Percentiles rank a stretch among this genome's conserved stretches.
These are phyloP conservation scores for Ophiobolus disseminans DNA, from an alignment of 2,329 filamentous ascomycete genomes.

Conservation along the genomic window DNA sequence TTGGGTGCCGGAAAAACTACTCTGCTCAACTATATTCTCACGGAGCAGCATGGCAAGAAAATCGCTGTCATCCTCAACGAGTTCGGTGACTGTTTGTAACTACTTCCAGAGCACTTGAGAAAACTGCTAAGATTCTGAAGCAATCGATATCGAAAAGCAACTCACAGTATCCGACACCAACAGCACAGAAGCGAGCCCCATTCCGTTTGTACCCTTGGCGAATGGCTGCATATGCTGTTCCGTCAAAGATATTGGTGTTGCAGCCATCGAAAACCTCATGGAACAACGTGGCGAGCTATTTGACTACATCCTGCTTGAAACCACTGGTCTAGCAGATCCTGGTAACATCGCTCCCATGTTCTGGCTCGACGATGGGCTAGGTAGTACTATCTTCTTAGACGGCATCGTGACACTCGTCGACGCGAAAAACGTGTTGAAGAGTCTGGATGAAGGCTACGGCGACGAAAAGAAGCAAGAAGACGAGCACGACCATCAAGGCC, in stretches of 20 bases:
- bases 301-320: conserved; percentile 97
- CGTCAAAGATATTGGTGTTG: conserved; percentile 94
- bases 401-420: conserved; percentile 96
- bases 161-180: conserved; percentile 74
- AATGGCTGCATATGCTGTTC: conserved; percentile 99
- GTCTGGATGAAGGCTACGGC: conserved; percentile 71
- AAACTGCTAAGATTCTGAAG: conserved; percentile 53
- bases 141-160: conserved; percentile 93
- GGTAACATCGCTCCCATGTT: conserved; percentile 95
- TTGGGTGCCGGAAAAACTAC: conserved; percentile 96
- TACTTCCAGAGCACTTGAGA: neutral
- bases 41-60: conserved; percentile 93
- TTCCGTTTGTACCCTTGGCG: conserved; percentile 83
- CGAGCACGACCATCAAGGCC: conserved; percentile 61
- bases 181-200: conserved; percentile 36
- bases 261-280: conserved; percentile 95
- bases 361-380: conserved; percentile 96
- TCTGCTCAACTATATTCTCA: conserved; percentile 92
- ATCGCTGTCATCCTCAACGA: conserved; percentile 97
- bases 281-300: conserved; percentile 84
- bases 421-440: conserved; percentile 86
- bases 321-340: conserved; percentile 91
- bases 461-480: conserved; percentile 56
- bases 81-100: conserved; percentile 45
- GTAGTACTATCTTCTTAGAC: conserved; percentile 94